Evolutionary conservation across 192 early-diverging fungal species (phyloP), one percentile per base, ranked within the genome.

Genomic region (Rhizophagus clarus): DNA sequence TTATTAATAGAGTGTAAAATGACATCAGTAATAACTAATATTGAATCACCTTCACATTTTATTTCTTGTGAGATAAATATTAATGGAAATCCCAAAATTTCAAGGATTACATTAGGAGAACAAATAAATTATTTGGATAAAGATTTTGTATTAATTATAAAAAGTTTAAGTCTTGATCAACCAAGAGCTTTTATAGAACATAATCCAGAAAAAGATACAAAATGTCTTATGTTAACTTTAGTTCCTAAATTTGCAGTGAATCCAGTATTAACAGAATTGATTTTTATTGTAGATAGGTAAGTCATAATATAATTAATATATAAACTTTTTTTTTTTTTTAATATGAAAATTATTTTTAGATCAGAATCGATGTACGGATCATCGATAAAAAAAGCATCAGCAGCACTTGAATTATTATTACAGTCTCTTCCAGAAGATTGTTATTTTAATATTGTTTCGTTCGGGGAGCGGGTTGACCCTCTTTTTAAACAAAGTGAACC

Each of bases 381-480:
- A 26, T 79, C 71, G 40, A 89, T 89, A 17, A 32, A 51, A 2
- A 82, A 87, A 49, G 84, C 80, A 17, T 61, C 47, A 20, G 72
- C 79, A 66, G 89, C 88, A 1, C 80, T 89, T 11, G 79, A 86
- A 61, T 61, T 89, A 60, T 80, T 89, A 31, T 72, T 89, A 22
- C 85, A 79, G 42, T 90, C 89, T 51, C 70, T 89, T 4, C 88
- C 88, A 28, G 73, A 81, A 47, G 84, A 83, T 24, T 67, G 77
- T 37, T 80, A 68, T 56, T 89, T 89, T 79, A 89, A 89, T 73
- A 82, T 89, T 10, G 80, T 90, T 60, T 84, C 82, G 20, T 89
- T 89, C 68, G 88, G 88, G n/a, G 60, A 63, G 11, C 26, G 4
- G 2, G 77, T 74, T 75, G 63, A 78, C 34, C 74, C 76, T 26